A percentile compares a stretch with the other conserved stretches of the same genome.
Conservation (phyloP, 73 alveolate genomes). For the Urostyla sp. region DNA sequence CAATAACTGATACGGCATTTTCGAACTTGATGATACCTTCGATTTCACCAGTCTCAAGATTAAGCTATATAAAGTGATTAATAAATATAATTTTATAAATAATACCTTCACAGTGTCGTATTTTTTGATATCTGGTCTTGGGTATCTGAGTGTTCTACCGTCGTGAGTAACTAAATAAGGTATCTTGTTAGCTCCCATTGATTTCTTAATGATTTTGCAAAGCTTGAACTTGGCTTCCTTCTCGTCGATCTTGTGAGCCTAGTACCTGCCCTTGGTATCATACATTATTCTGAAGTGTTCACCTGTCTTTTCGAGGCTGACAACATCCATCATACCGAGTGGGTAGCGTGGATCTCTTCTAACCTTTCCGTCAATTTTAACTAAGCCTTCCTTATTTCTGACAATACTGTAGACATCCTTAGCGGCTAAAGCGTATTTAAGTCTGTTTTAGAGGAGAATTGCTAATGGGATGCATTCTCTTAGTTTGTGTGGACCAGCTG, state of each 20-base stretch:
- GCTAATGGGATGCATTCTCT: slow-evolving; percentile 96
- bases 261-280: slow-evolving; percentile 98
- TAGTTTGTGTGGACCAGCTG: slow-evolving; percentile 98
- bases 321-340: slow-evolving; percentile 97
- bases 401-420: slow-evolving; percentile 87
- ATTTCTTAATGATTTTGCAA: slow-evolving; percentile 94
- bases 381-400: slow-evolving; percentile 88
- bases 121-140: slow-evolving; percentile 95
- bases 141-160: slow-evolving; percentile 98
- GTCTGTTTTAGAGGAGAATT: slow-evolving; percentile 88
- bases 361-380: slow-evolving; percentile 94
- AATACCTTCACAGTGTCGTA: slow-evolving; percentile 88
- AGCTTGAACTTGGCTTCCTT: slow-evolving; percentile 96
- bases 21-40: slow-evolving; percentile 90
- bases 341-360: slow-evolving; percentile 98
- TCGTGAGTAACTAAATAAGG: slow-evolving; percentile 98
- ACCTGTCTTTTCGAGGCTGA: slow-evolving; percentile 88
- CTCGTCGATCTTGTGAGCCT: slow-evolving; percentile 85
- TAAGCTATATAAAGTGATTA: slow-evolving; percentile 33
- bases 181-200: slow-evolving; percentile 95
- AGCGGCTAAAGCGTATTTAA: slow-evolving; percentile 90
- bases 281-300: slow-evolving; percentile 95
- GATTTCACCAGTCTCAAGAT: slow-evolving; percentile 87
- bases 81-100: slow-evolving; percentile 18
- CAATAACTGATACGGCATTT: slow-evolving; percentile 86